A percentile compares a stretch with the other conserved stretches of the same genome.
Conservation (phyloP, 129 eudicot species). For the Erigeron canadensis region DNA sequence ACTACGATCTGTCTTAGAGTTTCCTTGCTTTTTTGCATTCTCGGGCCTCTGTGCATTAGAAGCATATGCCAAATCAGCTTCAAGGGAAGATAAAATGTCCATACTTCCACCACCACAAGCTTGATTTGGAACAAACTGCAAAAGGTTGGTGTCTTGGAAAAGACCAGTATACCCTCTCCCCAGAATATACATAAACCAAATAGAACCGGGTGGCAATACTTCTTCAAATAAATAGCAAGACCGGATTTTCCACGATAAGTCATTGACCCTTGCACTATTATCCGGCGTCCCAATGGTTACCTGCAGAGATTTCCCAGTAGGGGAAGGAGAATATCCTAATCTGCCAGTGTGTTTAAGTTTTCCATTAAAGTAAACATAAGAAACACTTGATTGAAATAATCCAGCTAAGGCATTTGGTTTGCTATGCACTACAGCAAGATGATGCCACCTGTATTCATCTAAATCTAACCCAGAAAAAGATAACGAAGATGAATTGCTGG, state of each 20-base stretch:
- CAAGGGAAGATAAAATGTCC: slow-evolving; percentile 91
- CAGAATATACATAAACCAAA: slow-evolving; percentile 91
- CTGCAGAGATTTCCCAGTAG: slow-evolving; percentile 82
- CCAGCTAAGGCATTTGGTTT: slow-evolving; percentile 99
- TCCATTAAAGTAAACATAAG: slow-evolving; percentile 84
- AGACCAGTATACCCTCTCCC: slow-evolving; percentile 98
- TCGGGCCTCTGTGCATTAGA: slow-evolving; percentile 67
- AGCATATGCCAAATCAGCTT: slow-evolving; percentile 59
- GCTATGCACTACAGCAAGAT: slow-evolving; percentile 92
- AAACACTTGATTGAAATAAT: slow-evolving; percentile 90
- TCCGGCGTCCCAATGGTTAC: slow-evolving; percentile 90
- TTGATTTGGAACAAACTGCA: slow-evolving; percentile 86
- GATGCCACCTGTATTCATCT: slow-evolving; percentile 95
- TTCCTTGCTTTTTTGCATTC: slow-evolving; percentile 55
- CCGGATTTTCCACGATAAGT: slow-evolving; percentile 81
- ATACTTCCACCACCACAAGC: slow-evolving; percentile 97
- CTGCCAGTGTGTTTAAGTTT: slow-evolving; percentile 89
- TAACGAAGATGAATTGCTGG: slow-evolving; percentile 78
- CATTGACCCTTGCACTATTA: slow-evolving; percentile 63
- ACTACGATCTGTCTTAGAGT: slow-evolving; percentile 62
- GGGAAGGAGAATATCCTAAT: slow-evolving; percentile 96
- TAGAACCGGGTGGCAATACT: slow-evolving; percentile 81
- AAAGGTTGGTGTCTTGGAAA: slow-evolving; percentile 86
- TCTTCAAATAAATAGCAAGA: slow-evolving; percentile 96
- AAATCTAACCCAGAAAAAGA: slow-evolving; percentile 83